Evolutionary conservation across 768 basidiomycete genomes (phyloP).

Genomic region (Lenzites betulinus): DNA sequence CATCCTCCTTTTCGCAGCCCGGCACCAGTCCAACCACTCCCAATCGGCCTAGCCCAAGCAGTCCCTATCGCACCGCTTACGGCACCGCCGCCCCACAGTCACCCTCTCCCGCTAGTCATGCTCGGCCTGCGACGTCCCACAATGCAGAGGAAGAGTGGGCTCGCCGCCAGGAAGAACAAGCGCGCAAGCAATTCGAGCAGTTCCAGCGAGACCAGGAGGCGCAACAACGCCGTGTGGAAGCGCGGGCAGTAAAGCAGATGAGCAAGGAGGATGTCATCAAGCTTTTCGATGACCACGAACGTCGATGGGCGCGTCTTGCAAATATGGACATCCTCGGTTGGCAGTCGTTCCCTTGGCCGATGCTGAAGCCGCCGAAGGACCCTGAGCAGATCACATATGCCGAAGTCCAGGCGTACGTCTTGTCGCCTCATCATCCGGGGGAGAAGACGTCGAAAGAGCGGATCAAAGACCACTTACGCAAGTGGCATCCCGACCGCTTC

Average conservation of each 20-base stretch:
- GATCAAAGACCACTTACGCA: slow-evolving; percentile 70
- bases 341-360: slow-evolving; percentile 77
- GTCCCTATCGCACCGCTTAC: slow-evolving; percentile 6
- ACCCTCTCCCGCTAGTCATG: slow-evolving; percentile 6
- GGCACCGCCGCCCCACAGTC: slow-evolving; percentile 1
- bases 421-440: slow-evolving; percentile 55
- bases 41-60: background rate
- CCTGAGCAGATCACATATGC: slow-evolving; percentile 63
- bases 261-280: slow-evolving; percentile 58
- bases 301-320: slow-evolving; percentile 53
- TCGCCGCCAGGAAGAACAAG: slow-evolving; percentile 64
- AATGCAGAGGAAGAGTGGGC: slow-evolving; percentile 56
- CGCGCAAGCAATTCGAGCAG: slow-evolving; percentile 64
- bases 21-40: slow-evolving; percentile 8
- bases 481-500: slow-evolving; percentile 86
- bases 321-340: slow-evolving; percentile 50
- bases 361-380: slow-evolving; percentile 53
- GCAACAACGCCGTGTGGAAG: slow-evolving; percentile 47
- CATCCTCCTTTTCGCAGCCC: slow-evolving; percentile 5
- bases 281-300: slow-evolving; percentile 62
- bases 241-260: slow-evolving; percentile 43
- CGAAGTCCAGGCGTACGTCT: slow-evolving; percentile 62
- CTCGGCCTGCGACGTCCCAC: slow-evolving; percentile 10
- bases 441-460: slow-evolving; percentile 65
- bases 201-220: slow-evolving; percentile 71